phyloP scores from a whole-genome alignment of 371 early-diverging fungal genomes.

The Mortierella sp. region DNA sequence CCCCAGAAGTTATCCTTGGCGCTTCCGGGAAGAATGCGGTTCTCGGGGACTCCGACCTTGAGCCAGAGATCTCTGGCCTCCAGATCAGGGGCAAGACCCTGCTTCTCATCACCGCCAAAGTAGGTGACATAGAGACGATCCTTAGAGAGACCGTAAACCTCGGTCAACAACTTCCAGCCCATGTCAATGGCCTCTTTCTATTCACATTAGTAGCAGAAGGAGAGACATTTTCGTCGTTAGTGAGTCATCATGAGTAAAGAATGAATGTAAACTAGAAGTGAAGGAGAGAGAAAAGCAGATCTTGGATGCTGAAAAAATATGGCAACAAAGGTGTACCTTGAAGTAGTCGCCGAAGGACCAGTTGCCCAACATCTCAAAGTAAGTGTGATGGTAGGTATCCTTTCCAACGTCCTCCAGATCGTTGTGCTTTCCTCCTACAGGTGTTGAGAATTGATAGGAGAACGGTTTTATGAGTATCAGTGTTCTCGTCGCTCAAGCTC shows the following conservation, averaged over 20 bases:
- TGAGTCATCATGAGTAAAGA: constrained; percentile 2
- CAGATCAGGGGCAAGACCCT: constrained; percentile 89
- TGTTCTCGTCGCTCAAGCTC: not conserved
- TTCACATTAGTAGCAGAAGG: not conserved
- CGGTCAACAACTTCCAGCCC: constrained; percentile 97
- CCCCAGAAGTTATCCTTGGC: constrained; percentile 99
- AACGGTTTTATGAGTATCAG: constrained; percentile 2
- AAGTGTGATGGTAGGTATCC: constrained; percentile 99
- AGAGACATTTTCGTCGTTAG: not conserved
- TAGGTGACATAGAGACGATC: constrained; percentile 99
- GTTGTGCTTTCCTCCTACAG: constrained; percentile 99
- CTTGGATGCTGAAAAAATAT: not conserved
- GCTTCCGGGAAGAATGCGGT: constrained; percentile 92
- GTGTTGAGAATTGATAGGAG: not conserved
- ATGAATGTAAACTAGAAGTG: not conserved
- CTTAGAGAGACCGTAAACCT: constrained; percentile 87
- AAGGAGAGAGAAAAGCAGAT: not conserved
- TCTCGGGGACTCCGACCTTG: constrained; percentile 89
- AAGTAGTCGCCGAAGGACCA: constrained; percentile 99
- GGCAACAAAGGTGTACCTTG: constrained; percentile 73
- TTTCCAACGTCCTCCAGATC: constrained; percentile 99
- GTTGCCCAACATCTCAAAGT: constrained; percentile 99
- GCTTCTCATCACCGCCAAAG: constrained; percentile 94
- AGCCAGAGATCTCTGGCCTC: constrained; percentile 98
- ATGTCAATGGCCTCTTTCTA: constrained; percentile 91